Conservation (phyloP, 257 asterid species). For the Solanum habrochaites region DNA sequence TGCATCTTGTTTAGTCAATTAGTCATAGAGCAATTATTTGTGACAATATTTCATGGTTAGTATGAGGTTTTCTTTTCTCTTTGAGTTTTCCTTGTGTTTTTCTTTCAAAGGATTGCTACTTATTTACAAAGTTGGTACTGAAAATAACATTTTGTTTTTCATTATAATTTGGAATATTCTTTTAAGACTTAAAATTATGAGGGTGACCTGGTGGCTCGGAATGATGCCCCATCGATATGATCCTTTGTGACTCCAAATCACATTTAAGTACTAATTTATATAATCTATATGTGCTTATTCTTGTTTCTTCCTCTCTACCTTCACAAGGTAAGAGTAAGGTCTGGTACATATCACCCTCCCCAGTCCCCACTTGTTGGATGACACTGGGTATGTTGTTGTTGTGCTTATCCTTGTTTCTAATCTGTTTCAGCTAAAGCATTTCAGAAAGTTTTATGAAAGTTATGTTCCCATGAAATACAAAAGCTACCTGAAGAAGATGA, state of each 20-base stretch:
- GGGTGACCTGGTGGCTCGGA: not conserved
- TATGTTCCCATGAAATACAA: conserved; percentile 89
- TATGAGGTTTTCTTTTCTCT: not conserved
- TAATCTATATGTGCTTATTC: not conserved
- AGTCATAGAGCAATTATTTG: not conserved
- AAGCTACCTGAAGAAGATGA: conserved; percentile 74
- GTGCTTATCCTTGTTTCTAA: not conserved
- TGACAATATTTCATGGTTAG: not conserved
- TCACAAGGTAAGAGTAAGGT: not conserved
- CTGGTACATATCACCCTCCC: not conserved
- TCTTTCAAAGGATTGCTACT: not conserved
- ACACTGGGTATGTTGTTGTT: not conserved
- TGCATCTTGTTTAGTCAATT: not conserved
- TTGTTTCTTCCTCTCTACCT: not conserved
- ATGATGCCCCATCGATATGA: not conserved
- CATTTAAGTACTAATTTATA: not conserved
- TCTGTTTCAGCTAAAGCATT: conserved; percentile 66
- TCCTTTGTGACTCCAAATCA: not conserved
- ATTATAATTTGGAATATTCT: not conserved
- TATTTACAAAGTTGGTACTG: not conserved
- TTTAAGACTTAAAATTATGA: not conserved
- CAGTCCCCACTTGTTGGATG: not conserved
- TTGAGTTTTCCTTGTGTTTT: not conserved
- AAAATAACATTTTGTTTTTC: not conserved
- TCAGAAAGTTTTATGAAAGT: conserved; percentile 63